phyloP scores from a whole-genome alignment of 441 rosid species.

The Syzygium syzygioides region DNA sequence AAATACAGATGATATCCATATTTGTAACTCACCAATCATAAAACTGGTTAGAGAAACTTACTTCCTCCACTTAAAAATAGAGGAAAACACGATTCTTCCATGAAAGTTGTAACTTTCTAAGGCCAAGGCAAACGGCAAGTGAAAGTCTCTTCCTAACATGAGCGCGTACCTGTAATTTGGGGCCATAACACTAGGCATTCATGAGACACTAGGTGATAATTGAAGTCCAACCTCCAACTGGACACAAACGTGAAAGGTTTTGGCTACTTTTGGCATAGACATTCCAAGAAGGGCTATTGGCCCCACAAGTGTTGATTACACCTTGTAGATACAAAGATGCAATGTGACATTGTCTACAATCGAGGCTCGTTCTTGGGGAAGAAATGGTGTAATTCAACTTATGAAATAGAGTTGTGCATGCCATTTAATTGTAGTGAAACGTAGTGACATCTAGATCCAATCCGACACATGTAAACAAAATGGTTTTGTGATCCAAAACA shows the following conservation, averaged over 20 bases:
- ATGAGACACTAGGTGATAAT: not conserved
- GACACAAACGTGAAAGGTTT: not conserved
- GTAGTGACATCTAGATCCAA: not conserved
- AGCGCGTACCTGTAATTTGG: not conserved
- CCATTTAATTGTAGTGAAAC: not conserved
- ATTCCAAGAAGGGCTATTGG: not conserved
- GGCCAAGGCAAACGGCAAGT: not conserved
- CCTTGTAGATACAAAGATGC: not conserved
- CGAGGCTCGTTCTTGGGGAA: not conserved
- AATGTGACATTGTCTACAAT: not conserved
- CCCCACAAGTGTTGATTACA: not conserved
- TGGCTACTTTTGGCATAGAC: not conserved
- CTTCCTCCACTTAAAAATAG: not conserved
- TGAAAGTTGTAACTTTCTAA: not conserved
- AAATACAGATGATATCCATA: not conserved
- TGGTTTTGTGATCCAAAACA: not conserved
- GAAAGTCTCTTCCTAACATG: not conserved
- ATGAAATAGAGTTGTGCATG: not conserved
- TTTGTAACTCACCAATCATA: not conserved
- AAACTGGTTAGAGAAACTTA: not conserved
- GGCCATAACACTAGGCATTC: not conserved
- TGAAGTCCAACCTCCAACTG: not conserved
- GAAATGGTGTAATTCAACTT: not conserved
- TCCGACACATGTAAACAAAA: not conserved
- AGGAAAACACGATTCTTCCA: not conserved